Percentiles rank a stretch among this genome's conserved stretches.
phyloP scores from a whole-genome alignment of 164 flowering plant genomes.

The Chloranthus sessilifolius region DNA sequence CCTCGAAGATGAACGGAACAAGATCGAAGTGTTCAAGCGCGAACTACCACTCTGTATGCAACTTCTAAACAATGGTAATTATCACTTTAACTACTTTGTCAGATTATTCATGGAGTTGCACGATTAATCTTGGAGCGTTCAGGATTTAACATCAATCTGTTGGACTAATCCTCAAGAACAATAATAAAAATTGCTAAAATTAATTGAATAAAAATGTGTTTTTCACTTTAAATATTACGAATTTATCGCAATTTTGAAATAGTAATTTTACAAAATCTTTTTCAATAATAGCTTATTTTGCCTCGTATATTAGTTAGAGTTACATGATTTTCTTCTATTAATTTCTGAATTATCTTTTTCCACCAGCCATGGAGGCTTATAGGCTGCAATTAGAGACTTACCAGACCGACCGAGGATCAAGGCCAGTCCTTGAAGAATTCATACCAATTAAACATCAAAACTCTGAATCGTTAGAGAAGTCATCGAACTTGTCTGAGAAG shows the following conservation, averaged over 20 bases:
- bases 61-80: slow-evolving; percentile 63
- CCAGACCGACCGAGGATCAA: slow-evolving; percentile 35
- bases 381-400: slow-evolving; percentile 68
- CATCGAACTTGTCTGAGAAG: slow-evolving; percentile 46
- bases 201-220: no score
- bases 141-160: no score
- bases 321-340: background rate
- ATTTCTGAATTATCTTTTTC: background rate
- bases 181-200: no score
- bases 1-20: slow-evolving; percentile 60
- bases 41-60: slow-evolving; percentile 86
- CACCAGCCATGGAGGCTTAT: slow-evolving; percentile 84
- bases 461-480: slow-evolving; percentile 33
- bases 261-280: no score
- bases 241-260: no score
- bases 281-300: no score
- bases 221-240: no score
- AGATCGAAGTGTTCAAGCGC: slow-evolving; percentile 78
- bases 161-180: no score
- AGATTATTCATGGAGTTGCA: no score
- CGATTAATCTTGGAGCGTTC: background rate
- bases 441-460: slow-evolving; percentile 64
- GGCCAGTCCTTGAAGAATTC: slow-evolving; percentile 87
- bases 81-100: no score
- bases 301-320: background rate